These are phyloP conservation scores for Martiniozyma abietophila DNA, from an alignment of 805 yeast genomes.

Conservation along the genomic window DNA sequence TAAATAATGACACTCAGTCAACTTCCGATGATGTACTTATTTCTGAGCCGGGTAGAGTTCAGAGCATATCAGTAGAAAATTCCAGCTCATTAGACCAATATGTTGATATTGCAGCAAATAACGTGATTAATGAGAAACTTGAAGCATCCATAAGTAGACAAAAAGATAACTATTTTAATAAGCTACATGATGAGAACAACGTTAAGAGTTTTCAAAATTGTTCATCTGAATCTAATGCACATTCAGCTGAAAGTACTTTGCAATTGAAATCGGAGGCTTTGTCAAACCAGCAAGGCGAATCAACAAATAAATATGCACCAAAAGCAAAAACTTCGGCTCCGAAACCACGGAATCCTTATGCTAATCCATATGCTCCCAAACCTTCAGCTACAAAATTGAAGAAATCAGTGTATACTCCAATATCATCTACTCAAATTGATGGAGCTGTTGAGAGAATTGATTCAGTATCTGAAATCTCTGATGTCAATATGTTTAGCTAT, in stretches of 20 bases:
- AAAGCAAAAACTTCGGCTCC: background rate
- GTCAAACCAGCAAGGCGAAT: background rate
- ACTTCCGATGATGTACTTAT: no score
- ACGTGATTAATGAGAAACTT: background rate
- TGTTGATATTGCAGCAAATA: no score
- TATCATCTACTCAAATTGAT: no score
- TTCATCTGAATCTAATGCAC: background rate
- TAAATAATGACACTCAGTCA: no score
- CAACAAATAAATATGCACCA: background rate
- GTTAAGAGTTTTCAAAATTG: no score
- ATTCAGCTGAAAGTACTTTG: background rate
- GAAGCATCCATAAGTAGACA: background rate
- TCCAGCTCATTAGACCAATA: no score
- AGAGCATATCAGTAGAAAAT: no score
- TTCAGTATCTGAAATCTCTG: constrained; percentile 4
- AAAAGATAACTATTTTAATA: no score
- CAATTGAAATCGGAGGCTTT: background rate
- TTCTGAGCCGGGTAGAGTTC: no score
- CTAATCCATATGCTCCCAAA: constrained; percentile 9
- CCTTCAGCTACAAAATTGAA: background rate
- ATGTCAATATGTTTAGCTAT: constrained; percentile 23
- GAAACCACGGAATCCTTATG: constrained; percentile 4
- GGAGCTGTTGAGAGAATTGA: background rate
- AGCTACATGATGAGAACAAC: no score
- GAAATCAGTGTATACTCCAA: constrained; percentile 4